Percentiles rank a stretch among this genome's conserved stretches.
Conservation (phyloP, 2,329 filamentous ascomycete genomes). For the Cladosporium oxysporum region DNA sequence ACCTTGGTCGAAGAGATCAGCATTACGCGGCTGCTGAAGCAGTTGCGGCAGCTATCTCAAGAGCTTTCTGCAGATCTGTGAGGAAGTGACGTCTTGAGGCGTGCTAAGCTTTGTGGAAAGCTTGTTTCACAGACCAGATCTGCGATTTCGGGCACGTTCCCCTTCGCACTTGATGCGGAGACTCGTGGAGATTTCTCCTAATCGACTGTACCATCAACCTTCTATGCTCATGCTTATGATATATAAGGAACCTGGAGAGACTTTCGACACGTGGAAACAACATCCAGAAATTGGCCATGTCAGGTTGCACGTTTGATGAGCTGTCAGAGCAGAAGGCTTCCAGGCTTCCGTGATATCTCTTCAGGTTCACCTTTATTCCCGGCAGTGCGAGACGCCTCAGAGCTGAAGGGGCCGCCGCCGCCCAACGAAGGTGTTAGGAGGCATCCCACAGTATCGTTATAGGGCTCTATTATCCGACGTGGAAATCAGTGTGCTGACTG, state of each 20-base stretch:
- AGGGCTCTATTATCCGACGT: background rate
- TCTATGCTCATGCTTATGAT: background rate
- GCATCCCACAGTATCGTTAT: background rate
- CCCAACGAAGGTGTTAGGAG: background rate
- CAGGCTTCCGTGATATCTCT: background rate
- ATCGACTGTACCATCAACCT: background rate
- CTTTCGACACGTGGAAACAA: background rate
- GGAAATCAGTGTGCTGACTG: background rate
- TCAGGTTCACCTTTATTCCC: background rate
- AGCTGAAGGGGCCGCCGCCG: too few relatives aligned
- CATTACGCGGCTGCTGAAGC: background rate
- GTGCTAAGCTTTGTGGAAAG: constrained; percentile 8
- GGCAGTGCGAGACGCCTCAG: background rate
- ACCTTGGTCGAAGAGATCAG: background rate
- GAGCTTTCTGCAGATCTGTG: constrained; percentile 8
- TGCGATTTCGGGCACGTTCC: background rate
- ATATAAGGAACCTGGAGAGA: background rate
- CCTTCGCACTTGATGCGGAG: background rate
- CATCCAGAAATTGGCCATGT: background rate
- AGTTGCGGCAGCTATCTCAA: background rate
- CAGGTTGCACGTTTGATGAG: background rate
- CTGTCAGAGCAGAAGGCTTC: background rate
- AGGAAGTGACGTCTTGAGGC: constrained; percentile 9
- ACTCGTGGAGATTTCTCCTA: background rate
- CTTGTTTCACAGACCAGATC: background rate